phyloP scores from a whole-genome alignment of 345 rosid genomes.

The Hypericum androsaemum region DNA sequence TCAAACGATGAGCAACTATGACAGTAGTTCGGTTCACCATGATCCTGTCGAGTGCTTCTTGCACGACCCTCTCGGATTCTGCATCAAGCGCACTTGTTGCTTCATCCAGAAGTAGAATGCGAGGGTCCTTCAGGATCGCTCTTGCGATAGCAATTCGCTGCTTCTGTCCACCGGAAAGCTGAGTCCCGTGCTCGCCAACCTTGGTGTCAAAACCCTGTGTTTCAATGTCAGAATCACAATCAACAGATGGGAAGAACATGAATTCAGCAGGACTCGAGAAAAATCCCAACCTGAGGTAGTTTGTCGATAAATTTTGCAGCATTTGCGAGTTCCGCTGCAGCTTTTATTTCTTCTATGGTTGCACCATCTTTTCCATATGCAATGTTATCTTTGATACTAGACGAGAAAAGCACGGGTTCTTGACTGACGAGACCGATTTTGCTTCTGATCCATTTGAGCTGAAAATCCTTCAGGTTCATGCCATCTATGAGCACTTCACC shows the following conservation, averaged over 20 bases:
- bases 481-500: slow-evolving; percentile 38
- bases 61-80: slow-evolving; percentile 39
- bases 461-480: slow-evolving; percentile 27
- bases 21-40: slow-evolving; percentile 38
- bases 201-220: slow-evolving; percentile 5
- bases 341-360: slow-evolving; percentile 31
- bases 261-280: not conserved
- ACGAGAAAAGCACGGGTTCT: slow-evolving; percentile 36
- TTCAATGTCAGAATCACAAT: not conserved
- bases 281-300: slow-evolving; percentile 24
- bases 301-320: slow-evolving; percentile 36
- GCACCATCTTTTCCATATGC: slow-evolving; percentile 35
- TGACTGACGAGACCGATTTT: slow-evolving; percentile 41
- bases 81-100: slow-evolving; percentile 45
- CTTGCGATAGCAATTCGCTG: slow-evolving; percentile 34
- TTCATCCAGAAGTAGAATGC: slow-evolving; percentile 37
- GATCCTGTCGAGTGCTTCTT: slow-evolving; percentile 36
- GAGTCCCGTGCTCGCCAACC: slow-evolving; percentile 10
- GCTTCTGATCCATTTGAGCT: slow-evolving; percentile 34
- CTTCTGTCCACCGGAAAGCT: slow-evolving; percentile 8
- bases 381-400: slow-evolving; percentile 32
- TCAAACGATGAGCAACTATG: slow-evolving; percentile 40
- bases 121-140: slow-evolving; percentile 34
- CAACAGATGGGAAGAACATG: not conserved
- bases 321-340: slow-evolving; percentile 32